phyloP scores from a whole-genome alignment of 2,329 filamentous ascomycete species.

The Macrophomina phaseolina region DNA sequence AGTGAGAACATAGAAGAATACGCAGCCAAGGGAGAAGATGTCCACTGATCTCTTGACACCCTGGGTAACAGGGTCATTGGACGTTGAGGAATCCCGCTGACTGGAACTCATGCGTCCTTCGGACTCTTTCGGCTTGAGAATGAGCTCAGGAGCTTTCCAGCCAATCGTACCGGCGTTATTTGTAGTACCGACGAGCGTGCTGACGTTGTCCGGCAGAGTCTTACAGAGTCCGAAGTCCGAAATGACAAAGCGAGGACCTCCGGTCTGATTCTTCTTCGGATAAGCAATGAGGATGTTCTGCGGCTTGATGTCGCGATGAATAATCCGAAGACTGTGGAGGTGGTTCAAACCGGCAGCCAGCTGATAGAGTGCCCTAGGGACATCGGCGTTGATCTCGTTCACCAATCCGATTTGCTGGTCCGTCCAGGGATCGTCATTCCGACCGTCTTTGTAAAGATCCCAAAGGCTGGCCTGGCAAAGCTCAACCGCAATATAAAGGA shows the following conservation, averaged over 20 bases:
- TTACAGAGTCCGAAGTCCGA: slow-evolving; percentile 98
- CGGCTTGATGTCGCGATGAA: slow-evolving; percentile 95
- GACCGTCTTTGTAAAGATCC: slow-evolving; percentile 78
- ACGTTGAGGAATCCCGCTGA: slow-evolving; percentile 48
- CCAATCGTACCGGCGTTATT: slow-evolving; percentile 93
- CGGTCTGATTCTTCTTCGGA: slow-evolving; percentile 70
- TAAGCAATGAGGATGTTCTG: slow-evolving; percentile 91
- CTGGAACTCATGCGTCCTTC: slow-evolving; percentile 48
- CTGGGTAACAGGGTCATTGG: slow-evolving; percentile 57
- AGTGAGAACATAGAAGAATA: slow-evolving; percentile 99
- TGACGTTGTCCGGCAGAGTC: slow-evolving; percentile 92
- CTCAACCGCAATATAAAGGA: slow-evolving; percentile 95
- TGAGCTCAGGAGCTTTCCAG: slow-evolving; percentile 93
- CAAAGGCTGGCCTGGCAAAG: slow-evolving; percentile 92
- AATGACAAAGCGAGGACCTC: slow-evolving; percentile 82
- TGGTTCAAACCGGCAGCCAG: slow-evolving; percentile 89
- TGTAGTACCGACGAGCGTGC: slow-evolving; percentile 92
- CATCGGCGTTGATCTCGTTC: slow-evolving; percentile 72
- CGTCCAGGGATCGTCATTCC: slow-evolving; percentile 55
- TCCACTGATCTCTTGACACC: slow-evolving; percentile 95
- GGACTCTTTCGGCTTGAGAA: slow-evolving; percentile 63
- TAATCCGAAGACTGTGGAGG: slow-evolving; percentile 88
- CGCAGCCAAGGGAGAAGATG: slow-evolving; percentile 93
- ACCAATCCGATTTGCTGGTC: slow-evolving; percentile 71
- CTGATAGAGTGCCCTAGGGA: slow-evolving; percentile 82